Evolutionary conservation across 1,284 basidiomycete genomes (phyloP), one percentile per base, ranked within the genome.

Genomic region (Cystobasidiaceae sp.): DNA sequence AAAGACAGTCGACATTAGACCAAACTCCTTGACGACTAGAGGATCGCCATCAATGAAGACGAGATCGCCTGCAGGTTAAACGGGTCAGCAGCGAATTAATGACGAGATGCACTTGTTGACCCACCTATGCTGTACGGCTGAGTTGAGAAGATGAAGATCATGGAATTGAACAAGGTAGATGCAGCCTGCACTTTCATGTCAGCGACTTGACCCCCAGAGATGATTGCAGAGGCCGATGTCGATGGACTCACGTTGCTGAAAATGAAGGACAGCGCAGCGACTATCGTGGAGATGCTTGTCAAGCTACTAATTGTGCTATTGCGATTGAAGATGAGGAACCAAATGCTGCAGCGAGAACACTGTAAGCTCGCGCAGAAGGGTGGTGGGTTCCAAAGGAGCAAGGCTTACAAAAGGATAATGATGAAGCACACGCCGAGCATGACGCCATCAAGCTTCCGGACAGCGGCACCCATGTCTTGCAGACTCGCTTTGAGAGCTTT

Each of bases 121-220:
- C 21, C 23, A 23, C 33, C 37, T n/a, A 63, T 33, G 25, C 43
- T 23, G 37, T 45, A 68, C 5, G 57, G 49, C 34, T 88, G 87
- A 0, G 86, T 88, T 0, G 86, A 87, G 76, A 90, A 90, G 69
- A 90, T 89, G 78, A 90, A 90, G 72, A 88, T 86, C 37, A 88
- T 80, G 83, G 86, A 87, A 78, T 90, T 87, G 70, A 90, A 91
- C 6, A 91, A 77, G 2, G 85, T 86, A 72, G 88, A 86, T 7
- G 89, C 89, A 6, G 88, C 87, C 75, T 90, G 3, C n/a, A n/a
- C n/a, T n/a, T n/a, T n/a, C n/a, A n/a, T n/a, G n/a, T n/a, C n/a
- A n/a, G n/a, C n/a, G n/a, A n/a, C n/a, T n/a, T n/a, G n/a, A n/a
- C n/a, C n/a, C n/a, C n/a, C n/a, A n/a, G n/a, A n/a, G n/a, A n/a